Evolutionary conservation across 2,329 filamentous ascomycete genomes (phyloP).

Genomic region (Elsinoe australis): DNA sequence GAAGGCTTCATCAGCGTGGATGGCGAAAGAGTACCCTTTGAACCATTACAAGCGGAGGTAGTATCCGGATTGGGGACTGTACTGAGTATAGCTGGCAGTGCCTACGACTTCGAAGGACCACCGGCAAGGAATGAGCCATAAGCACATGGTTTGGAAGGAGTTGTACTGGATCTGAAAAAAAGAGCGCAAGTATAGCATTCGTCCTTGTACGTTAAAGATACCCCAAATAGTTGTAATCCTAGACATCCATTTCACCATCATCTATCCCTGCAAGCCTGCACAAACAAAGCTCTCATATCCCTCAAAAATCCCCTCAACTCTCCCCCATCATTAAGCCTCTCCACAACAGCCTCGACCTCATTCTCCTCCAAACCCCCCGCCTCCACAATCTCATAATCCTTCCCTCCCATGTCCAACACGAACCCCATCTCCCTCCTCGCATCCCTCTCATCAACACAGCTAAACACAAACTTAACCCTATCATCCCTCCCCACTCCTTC

Average conservation of each 20-base stretch:
- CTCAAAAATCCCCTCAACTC: conserved; percentile 67
- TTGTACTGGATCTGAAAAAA: too few relatives aligned
- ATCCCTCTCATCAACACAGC: conserved; percentile 75
- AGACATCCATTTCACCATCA: conserved; percentile 22
- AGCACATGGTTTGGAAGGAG: too few relatives aligned
- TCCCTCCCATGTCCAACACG: conserved; percentile 70
- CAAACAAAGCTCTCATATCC: conserved; percentile 73
- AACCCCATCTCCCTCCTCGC: conserved; percentile 91
- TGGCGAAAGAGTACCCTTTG: conserved; percentile 79
- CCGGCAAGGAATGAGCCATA: not conserved
- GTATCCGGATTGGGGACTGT: conserved; percentile 75
- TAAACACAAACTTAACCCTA: conserved; percentile 82
- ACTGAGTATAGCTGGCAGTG: conserved; percentile 63
- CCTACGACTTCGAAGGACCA: conserved; percentile 55
- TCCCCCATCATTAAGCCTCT: conserved; percentile 71
- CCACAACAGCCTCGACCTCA: conserved; percentile 66
- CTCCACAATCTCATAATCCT: conserved; percentile 78
- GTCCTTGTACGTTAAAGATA: conserved; percentile 4
- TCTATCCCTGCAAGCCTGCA: conserved; percentile 43
- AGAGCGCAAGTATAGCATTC: not conserved
- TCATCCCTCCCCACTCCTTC: conserved; percentile 69
- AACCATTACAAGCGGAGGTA: conserved; percentile 84
- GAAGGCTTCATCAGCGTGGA: conserved; percentile 90
- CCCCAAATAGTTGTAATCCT: conserved; percentile 13
- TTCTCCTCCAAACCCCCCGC: conserved; percentile 73